These are phyloP conservation scores for Diaporthe australafricana DNA, from an alignment of 2,329 filamentous ascomycete species.

Conservation along the genomic window DNA sequence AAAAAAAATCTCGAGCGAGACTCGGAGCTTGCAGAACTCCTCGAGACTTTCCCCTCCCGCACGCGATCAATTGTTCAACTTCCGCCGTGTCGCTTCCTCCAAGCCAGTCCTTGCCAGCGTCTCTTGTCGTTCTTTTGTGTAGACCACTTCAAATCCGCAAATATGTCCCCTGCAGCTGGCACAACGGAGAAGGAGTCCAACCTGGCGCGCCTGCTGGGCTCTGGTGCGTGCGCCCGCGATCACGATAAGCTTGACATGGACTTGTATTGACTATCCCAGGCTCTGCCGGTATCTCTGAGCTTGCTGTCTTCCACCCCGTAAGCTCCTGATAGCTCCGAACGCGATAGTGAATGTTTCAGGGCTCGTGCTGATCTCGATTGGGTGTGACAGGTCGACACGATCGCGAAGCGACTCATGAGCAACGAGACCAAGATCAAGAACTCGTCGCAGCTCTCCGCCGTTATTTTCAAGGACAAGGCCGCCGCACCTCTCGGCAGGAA, in stretches of 20 bases:
- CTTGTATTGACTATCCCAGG: constrained; percentile 63
- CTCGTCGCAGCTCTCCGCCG: constrained; percentile 78
- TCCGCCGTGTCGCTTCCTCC: constrained; percentile 27
- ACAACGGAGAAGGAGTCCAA: constrained; percentile 84
- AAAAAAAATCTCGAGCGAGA: constrained; percentile 36
- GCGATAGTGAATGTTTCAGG: constrained; percentile 4
- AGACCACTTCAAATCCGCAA: constrained; percentile 36
- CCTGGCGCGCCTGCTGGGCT: constrained; percentile 87
- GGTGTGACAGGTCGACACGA: constrained; percentile 84
- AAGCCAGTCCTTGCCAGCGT: constrained; percentile 17
- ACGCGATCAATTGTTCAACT: constrained; percentile 29
- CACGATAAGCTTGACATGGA: constrained; percentile 15
- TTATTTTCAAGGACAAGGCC: constrained; percentile 95
- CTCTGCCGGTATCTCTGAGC: constrained; percentile 91
- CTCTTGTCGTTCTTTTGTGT: constrained; percentile 8
- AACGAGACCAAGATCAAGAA: constrained; percentile 80
- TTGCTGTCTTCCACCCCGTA: constrained; percentile 93
- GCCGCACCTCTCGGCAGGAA: constrained; percentile 76
- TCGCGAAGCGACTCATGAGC: constrained; percentile 99
- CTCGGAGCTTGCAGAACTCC: constrained; percentile 23
- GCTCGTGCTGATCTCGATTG: constrained; percentile 41
- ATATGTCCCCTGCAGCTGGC: constrained; percentile 70
- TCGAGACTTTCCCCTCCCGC: constrained; percentile 26
- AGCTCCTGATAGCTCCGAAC: constrained; percentile 44
- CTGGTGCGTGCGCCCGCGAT: constrained; percentile 67